phyloP scores from a whole-genome alignment of 2,329 filamentous ascomycete species.

The Trichoderma arundinaceum region DNA sequence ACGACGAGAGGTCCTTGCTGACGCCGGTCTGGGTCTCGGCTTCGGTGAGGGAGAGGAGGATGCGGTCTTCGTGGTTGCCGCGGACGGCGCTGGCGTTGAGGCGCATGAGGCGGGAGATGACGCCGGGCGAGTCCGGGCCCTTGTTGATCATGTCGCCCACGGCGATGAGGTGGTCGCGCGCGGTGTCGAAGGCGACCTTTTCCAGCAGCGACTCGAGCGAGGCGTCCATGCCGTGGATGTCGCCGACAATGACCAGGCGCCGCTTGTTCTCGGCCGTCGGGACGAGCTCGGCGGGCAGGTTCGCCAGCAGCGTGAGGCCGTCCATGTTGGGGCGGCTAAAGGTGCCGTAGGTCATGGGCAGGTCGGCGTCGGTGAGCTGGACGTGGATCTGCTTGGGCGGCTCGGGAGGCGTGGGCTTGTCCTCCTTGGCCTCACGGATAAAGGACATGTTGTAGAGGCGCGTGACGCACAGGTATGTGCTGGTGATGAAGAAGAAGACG shows the following conservation, averaged over 20 bases:
- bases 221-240: conserved; percentile 86
- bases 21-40: conserved; percentile 38
- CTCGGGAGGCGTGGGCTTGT: neutral
- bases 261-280: conserved; percentile 50
- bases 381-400: conserved; percentile 18
- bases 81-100: conserved; percentile 81
- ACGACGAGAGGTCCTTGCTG: conserved; percentile 38
- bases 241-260: conserved; percentile 81
- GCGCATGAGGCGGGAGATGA: conserved; percentile 75
- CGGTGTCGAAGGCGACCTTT: conserved; percentile 65
- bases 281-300: conserved; percentile 42
- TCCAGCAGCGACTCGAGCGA: conserved; percentile 70
- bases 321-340: conserved; percentile 48
- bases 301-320: conserved; percentile 41
- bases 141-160: conserved; percentile 84
- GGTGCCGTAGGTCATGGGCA: conserved; percentile 50
- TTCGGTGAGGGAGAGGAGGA: conserved; percentile 68
- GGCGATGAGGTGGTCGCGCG: conserved; percentile 73
- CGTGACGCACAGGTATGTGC: conserved; percentile 44
- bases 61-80: conserved; percentile 89
- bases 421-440: conserved; percentile 12
- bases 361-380: conserved; percentile 40
- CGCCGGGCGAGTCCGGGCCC: conserved; percentile 80
- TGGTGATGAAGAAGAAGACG: conserved; percentile 44
- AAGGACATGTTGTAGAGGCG: conserved; percentile 39